These are phyloP conservation scores for Aspergillus bridgeri DNA, from an alignment of 495 filamentous ascomycete genomes.

Conservation along the genomic window DNA sequence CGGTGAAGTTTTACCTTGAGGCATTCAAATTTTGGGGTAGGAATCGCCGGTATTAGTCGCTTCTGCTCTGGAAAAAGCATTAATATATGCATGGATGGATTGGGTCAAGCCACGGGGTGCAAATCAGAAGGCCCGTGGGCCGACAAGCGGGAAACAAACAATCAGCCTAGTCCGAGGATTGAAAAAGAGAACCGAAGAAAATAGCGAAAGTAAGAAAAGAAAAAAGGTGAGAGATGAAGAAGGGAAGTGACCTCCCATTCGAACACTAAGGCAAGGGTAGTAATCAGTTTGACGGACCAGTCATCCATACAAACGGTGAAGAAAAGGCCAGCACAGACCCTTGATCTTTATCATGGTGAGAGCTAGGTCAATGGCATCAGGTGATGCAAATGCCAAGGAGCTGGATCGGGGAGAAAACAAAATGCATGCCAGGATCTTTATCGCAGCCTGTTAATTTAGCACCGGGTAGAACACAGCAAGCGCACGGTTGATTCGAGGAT, in stretches of 20 bases:
- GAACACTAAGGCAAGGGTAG: too few relatives aligned
- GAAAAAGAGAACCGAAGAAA: neutral
- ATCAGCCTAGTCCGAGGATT: neutral
- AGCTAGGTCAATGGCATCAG: neutral
- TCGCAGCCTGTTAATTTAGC: too few relatives aligned
- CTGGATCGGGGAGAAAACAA: too few relatives aligned
- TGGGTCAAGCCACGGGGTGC: neutral
- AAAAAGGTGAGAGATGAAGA: neutral
- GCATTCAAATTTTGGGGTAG: neutral
- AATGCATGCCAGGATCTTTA: too few relatives aligned
- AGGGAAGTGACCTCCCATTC: too few relatives aligned
- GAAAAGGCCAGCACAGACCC: neutral
- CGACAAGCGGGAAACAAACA: neutral
- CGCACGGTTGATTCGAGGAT: neutral
- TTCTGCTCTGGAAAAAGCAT: neutral
- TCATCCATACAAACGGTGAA: neutral
- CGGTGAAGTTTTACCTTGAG: neutral
- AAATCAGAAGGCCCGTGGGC: neutral
- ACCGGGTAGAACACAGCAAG: neutral
- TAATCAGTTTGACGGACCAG: neutral
- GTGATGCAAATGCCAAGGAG: too few relatives aligned
- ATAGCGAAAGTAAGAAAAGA: neutral
- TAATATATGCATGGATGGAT: neutral
- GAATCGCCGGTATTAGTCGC: neutral
- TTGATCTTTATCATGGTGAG: neutral